These are phyloP conservation scores for Vitis rupestris DNA, from an alignment of 164 flowering plant species.

Conservation along the genomic window DNA sequence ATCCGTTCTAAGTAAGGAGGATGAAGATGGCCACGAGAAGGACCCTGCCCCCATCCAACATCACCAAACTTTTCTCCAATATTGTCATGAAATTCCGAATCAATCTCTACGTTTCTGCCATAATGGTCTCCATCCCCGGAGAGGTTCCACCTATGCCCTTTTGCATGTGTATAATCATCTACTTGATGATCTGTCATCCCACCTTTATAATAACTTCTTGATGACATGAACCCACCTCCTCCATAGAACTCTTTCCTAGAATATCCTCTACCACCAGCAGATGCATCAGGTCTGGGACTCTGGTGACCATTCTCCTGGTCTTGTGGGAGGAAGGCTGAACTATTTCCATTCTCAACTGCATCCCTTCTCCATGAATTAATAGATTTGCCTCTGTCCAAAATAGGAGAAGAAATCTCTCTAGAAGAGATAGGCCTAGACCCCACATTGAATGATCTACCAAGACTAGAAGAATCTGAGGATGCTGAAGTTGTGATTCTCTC, in stretches of 20 bases:
- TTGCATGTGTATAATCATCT: conserved; percentile 51
- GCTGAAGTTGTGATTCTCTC: conserved; percentile 76
- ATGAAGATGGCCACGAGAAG: conserved; percentile 35
- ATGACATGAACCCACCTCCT: conserved; percentile 43
- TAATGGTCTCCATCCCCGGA: conserved; percentile 55
- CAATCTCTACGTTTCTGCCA: conserved; percentile 44
- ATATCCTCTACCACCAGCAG: conserved; percentile 47
- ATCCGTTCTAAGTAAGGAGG: conserved; percentile 51
- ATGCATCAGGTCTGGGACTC: conserved; percentile 50
- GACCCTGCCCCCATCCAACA: conserved; percentile 67
- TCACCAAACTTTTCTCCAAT: conserved; percentile 54
- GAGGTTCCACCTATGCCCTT: conserved; percentile 63
- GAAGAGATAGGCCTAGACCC: conserved; percentile 44
- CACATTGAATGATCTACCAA: conserved; percentile 51
- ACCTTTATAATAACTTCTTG: conserved; percentile 39
- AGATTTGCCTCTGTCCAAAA: conserved; percentile 54
- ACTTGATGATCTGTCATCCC: conserved; percentile 44
- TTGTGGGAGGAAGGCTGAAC: conserved; percentile 31
- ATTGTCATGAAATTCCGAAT: conserved; percentile 56
- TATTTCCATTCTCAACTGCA: conserved; percentile 53
- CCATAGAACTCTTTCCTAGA: conserved; percentile 57
- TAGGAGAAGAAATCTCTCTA: conserved; percentile 45
- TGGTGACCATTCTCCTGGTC: conserved; percentile 55
- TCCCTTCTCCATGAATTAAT: conserved; percentile 72
- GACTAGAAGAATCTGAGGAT: conserved; percentile 64